Evolutionary conservation across 257 asterid species (phyloP), one percentile per base, ranked within the genome.

Genomic region (Fraxinus pennsylvanica): DNA sequence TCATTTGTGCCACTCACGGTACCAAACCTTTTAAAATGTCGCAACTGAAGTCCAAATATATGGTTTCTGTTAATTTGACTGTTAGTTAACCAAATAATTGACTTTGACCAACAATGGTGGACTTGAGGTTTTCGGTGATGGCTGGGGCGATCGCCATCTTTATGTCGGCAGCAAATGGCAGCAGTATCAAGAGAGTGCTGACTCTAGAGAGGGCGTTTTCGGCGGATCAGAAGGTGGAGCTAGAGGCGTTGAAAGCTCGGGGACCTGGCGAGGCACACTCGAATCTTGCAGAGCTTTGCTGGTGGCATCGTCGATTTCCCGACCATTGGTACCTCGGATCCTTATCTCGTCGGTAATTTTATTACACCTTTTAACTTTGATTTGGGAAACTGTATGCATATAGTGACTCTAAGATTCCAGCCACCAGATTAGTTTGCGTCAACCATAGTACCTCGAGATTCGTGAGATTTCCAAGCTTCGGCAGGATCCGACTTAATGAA

Each of bases 181-280:
- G 77, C 33, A 87, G 83, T 45, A 78, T 82, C 22, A 81, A 84
- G 9, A 75, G 86, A 45, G 91, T 89, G 69, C 88, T 93, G 9
- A 79, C 87, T 21, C 87, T 94, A 68, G 92, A 94, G 78, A 87
- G 97, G 81, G 82, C 86, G 72, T 90, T 90, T 70, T 95, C 97
- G 39, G 52, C 85, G 72, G 80, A 76, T 50, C 88, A 84, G 81
- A 80, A 75, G 47, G 86, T 85, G 85, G 93, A 90, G 81, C 73
- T 92, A 39, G 89, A 89, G 69, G 87, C 71, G 74, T 75, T 89
- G 76, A 89, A 84, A 82, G 90, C 89, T 68, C 90, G 98, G 77
- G 98, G 27, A 94, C 81, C 88, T 90, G 84, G 87, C 87, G 32
- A 90, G 98, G 80, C 98, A 94, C 85, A 88, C 89, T 79, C 91